These are phyloP conservation scores for Coemansia sp. DNA, from an alignment of 371 early-diverging fungal species.

Conservation along the genomic window DNA sequence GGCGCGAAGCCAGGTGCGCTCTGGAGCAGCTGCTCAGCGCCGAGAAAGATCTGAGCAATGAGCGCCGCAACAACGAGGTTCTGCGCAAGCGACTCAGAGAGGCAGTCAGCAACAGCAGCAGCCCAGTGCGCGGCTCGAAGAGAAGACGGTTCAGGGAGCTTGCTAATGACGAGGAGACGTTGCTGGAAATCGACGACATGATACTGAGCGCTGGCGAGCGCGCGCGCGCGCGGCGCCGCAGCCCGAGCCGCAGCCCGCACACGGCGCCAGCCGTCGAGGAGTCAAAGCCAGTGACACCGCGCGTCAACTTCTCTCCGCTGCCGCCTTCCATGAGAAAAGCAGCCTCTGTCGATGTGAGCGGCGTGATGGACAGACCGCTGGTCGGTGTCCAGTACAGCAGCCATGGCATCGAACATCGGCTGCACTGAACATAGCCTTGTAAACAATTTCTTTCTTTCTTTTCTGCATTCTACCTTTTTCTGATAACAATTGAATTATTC, in stretches of 20 bases:
- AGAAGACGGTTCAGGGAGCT: neutral
- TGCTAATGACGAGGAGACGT: neutral
- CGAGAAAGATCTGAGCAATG: neutral
- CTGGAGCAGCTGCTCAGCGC: neutral
- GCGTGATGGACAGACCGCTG: neutral
- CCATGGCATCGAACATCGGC: too few species aligned
- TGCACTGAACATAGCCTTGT: too few species aligned
- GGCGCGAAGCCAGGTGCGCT: neutral
- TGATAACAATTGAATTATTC: too few species aligned
- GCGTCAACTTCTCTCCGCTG: neutral
- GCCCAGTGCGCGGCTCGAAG: neutral
- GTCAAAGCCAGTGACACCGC: slow-evolving; percentile 1
- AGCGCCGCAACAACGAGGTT: neutral
- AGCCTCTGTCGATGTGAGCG: too few species aligned
- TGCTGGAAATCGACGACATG: neutral
- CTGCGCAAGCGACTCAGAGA: neutral
- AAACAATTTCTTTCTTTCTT: too few species aligned
- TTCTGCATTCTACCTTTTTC: too few species aligned
- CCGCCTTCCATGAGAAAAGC: too few species aligned
- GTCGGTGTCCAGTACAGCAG: neutral
- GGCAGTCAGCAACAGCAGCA: neutral
- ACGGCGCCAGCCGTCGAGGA: neutral
- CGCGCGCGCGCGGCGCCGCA: slow-evolving; percentile 1
- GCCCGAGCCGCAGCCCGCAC: neutral
- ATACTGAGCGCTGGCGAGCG: neutral